Evolutionary conservation across 208 protist genomes (phyloP).

Genomic region (Naegleria gruberi): DNA sequence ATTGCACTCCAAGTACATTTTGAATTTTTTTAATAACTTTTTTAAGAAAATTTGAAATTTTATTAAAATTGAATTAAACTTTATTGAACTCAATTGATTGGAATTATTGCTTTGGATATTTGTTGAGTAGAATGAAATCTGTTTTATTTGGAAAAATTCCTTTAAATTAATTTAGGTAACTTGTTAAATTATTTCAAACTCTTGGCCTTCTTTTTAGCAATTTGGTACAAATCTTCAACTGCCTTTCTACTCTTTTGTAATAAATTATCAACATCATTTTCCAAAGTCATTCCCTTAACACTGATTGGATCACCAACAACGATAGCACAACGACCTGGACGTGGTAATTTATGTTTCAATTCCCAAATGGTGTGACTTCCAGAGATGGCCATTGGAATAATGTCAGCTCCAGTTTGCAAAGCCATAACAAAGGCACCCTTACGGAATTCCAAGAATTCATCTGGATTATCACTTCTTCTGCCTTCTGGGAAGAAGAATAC

Average conservation of each 20-base stretch:
- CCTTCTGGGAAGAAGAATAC: constrained; percentile 62
- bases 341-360: not conserved
- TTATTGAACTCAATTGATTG: no score
- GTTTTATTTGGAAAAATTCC: no score
- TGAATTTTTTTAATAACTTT: no score
- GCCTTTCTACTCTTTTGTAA: not conserved
- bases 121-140: no score
- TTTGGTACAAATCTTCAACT: no score
- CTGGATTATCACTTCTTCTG: constrained; percentile 53
- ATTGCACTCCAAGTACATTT: not conserved
- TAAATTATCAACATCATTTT: not conserved
- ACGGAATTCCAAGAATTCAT: constrained; percentile 56
- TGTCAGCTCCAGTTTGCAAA: constrained; percentile 57
- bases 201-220: no score
- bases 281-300: not conserved
- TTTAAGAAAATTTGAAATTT: no score
- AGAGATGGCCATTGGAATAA: constrained; percentile 64
- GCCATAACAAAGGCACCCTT: constrained; percentile 67
- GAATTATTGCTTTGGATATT: no score
- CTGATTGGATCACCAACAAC: not conserved
- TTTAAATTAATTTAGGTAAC: no score
- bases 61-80: no score
- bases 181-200: no score
- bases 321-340: not conserved
- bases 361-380: constrained; percentile 62